phyloP scores from a whole-genome alignment of 208 protist species.

The Acanthamoeba healyi region DNA sequence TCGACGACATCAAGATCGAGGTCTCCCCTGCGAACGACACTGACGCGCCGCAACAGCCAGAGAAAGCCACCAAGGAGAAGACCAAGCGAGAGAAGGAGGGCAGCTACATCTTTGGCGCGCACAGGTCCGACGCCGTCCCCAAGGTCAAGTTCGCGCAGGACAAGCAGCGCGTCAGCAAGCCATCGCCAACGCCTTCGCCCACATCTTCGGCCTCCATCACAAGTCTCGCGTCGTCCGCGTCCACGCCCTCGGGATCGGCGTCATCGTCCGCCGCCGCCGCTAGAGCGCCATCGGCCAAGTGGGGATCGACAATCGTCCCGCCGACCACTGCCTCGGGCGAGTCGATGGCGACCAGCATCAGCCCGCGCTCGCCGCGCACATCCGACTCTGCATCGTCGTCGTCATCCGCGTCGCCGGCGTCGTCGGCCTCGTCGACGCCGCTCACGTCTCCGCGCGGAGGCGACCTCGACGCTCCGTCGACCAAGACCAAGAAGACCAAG shows the following conservation, averaged over 20 bases:
- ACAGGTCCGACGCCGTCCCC: not conserved
- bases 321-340: not conserved
- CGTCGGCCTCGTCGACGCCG: not conserved
- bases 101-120: not conserved
- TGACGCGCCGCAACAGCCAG: not conserved
- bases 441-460: not conserved
- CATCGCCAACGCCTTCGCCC: not conserved
- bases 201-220: not conserved
- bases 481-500: not conserved
- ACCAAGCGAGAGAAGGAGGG: not conserved
- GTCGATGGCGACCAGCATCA: not conserved
- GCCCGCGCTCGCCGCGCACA: not conserved
- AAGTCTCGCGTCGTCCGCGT: not conserved
- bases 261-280: too few relatives aligned
- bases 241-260: not conserved
- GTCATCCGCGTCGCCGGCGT: not conserved
- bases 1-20: not conserved
- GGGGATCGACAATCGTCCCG: not conserved
- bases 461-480: not conserved
- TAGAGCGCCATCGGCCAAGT: not conserved
- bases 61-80: not conserved
- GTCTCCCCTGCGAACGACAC: not conserved
- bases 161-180: not conserved
- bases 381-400: not conserved
- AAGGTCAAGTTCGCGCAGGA: constrained; percentile 21